Base-by-base conservation (phyloP, 2,329 filamentous ascomycete species). In the Neonectria magnoliae region DNA sequence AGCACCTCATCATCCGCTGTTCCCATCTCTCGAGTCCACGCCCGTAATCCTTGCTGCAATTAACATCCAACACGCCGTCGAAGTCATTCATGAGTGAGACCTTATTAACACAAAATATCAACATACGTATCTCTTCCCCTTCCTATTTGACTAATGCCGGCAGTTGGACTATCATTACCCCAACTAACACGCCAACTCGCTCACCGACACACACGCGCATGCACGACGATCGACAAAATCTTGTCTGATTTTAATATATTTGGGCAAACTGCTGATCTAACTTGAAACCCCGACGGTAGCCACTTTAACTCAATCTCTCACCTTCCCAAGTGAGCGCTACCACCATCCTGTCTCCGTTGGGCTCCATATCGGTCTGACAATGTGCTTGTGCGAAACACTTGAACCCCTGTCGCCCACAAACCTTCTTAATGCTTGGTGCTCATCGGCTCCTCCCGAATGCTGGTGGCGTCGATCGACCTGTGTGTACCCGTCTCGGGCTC, bases 401-500 rank as follows among this genome's bases (percentile, higher is more conserved):
- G 8, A 11, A 20, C 27, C 27, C 29, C 18, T n/a, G 29, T 31
- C 16, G 14, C 27, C 29, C 48, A 42, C 13, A 48, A 53, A n/a
- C 45, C 56, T 31, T 42, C 13, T 60, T 52, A 68, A 14, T 54
- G 55, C 65, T 72, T 74, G 33, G 47, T 67, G 42, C 65, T 58
- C n/a, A 51, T 57, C 33, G 60, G 65, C 64, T 72, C 69, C 64
- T 76, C 75, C 18, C 70, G 70, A 55, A 76, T 72, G 53, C 72
- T 76, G 25, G 48, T 22, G n/a, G 18, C 48, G 14, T 18, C 9
- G 25, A 31, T 4, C 25, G 45, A 67, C 62, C 10, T 54, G n/a
- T 65, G 14, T 38, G 36, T 71, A 42, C 62, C 75, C 16, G 60
- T 60, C 69, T 76, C 77, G 1, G 74, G 69, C 68, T 80, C 77